Percentiles rank a stretch among this genome's conserved stretches.
These are phyloP conservation scores for Neurospora tetraspora DNA, from an alignment of 495 filamentous ascomycete species.

Conservation along the genomic window DNA sequence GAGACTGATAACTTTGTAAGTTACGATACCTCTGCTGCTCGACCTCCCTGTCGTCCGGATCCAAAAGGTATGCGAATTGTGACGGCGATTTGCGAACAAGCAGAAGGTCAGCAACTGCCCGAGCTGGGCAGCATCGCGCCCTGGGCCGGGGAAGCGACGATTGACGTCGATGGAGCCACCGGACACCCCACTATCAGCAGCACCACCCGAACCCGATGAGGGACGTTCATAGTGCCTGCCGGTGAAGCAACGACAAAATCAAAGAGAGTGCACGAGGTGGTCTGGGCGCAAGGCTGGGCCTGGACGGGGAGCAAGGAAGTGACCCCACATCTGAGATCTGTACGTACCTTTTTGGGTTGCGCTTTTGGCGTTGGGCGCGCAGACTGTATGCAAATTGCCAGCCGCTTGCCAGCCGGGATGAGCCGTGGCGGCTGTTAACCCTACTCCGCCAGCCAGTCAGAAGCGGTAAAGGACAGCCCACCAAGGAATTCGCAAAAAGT, in stretches of 20 bases:
- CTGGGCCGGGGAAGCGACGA: neutral
- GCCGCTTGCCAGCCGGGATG: neutral
- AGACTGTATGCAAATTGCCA: neutral
- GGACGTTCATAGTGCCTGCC: neutral
- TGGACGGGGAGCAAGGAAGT: neutral
- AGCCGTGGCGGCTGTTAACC: conserved; percentile 15
- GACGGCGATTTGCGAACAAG: neutral
- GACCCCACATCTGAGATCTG: neutral
- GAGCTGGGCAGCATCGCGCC: neutral
- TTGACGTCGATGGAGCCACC: neutral
- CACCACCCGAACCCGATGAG: neutral
- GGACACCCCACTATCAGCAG: neutral
- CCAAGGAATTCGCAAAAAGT: conserved; percentile 28
- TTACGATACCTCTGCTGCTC: neutral
- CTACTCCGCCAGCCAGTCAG: conserved; percentile 19
- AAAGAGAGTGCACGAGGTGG: neutral
- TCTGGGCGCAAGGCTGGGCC: neutral
- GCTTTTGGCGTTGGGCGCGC: neutral
- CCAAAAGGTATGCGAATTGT: neutral
- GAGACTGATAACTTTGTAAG: neutral
- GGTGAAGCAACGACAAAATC: neutral
- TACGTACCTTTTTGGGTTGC: neutral
- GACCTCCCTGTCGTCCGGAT: neutral
- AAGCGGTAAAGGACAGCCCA: conserved; percentile 18
- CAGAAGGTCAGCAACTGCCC: neutral